These are phyloP conservation scores for Fusarium annulatum DNA, from an alignment of 2,329 filamentous ascomycete species.

Conservation along the genomic window DNA sequence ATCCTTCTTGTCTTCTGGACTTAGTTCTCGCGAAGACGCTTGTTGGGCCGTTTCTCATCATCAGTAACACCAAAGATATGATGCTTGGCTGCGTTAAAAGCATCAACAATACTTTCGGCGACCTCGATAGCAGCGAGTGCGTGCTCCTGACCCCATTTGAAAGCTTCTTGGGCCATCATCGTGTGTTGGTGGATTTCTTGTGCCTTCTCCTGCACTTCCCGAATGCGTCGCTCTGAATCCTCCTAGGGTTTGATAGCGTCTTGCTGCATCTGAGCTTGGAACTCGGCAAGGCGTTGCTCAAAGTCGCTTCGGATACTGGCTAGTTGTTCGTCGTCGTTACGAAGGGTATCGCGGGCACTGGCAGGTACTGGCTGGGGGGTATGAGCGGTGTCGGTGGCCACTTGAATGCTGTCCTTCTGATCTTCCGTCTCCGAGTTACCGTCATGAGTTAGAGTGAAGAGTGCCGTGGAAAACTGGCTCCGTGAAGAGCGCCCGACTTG, in stretches of 20 bases:
- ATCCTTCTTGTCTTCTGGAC: accelerated
- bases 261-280: background rate
- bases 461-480: background rate
- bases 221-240: background rate
- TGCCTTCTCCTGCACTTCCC: accelerated
- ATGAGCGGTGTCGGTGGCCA: background rate
- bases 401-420: background rate
- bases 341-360: background rate
- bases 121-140: no score
- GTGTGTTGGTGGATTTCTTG: background rate
- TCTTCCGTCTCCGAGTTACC: background rate
- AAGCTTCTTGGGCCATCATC: no score
- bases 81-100: no score
- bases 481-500: background rate
- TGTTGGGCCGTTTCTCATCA: background rate
- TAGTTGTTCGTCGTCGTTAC: background rate
- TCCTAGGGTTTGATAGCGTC: background rate
- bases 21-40: background rate
- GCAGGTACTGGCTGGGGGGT: background rate
- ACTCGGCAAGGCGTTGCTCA: background rate
- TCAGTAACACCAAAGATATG: no score
- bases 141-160: no score
- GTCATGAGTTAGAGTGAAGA: background rate
- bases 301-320: accelerated
- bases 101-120: no score